Evolutionary conservation across 208 protist species (phyloP), one percentile per base, ranked within the genome.

Genomic region (Strigomonas galati): DNA sequence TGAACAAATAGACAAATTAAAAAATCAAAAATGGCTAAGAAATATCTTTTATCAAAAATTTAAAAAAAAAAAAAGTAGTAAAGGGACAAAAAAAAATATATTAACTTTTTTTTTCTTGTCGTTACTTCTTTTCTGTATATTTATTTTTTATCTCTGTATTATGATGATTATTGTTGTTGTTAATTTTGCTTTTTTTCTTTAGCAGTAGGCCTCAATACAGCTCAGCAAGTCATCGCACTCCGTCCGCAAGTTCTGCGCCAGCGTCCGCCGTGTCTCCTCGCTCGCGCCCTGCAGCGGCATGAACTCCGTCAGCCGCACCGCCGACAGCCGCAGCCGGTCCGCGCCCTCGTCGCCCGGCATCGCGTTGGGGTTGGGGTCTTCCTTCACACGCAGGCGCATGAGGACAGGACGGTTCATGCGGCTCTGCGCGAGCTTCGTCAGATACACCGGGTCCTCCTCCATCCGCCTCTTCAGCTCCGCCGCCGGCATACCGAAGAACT

Each of bases 401-500:
- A 93, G 69, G 31, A 94, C 78, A 0, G 88, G 91, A 23, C 86
- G 83, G 67, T 96, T 93, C 79, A 96, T 90, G 52, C 91, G 88
- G 23, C 74, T 60, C 72, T 92, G 83, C 2, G 82, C 77, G 19
- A 94, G 73, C 65, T 82, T 81, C 32, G 88, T 82, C 24, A 96
- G 74, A 71, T 83, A 92, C 61, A 81, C 81, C 32, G 84, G 75
- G 65, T 96, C 91, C 55, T 82, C 73, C 81, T 92, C 87, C 17
- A 81, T 66, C 23, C 76, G 69, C 51, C 75, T 74, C 71, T 94
- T 96, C 44, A 96, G 79, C 78, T 96, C 88, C 26, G 76, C 31
- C 24, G 91, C 91, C 24, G 80, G 43, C 81, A 94, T 92, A 15
- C 91, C 91, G 63, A 93, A 94, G 72, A 96, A 94, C 61, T 94